phyloP scores from a whole-genome alignment of 2,329 filamentous ascomycete species.

The Fusarium algeriense region DNA sequence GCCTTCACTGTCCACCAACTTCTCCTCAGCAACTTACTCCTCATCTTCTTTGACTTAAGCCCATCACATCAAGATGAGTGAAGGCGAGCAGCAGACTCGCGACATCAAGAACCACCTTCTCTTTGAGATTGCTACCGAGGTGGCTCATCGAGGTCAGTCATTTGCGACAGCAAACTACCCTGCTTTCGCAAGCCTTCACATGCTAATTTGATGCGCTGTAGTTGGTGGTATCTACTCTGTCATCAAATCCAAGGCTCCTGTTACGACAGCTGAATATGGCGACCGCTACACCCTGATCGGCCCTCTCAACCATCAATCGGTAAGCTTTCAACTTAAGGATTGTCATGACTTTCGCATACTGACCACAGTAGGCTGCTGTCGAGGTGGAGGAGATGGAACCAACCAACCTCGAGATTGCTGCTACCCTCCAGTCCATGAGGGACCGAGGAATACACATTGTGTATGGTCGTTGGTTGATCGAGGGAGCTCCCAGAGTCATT shows the following conservation, averaged over 20 bases:
- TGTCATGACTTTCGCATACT: conserved; percentile 3
- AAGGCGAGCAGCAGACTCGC: conserved; percentile 62
- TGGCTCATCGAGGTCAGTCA: conserved; percentile 88
- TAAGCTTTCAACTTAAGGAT: conserved; percentile 58
- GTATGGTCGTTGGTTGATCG: conserved; percentile 97
- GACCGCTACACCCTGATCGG: conserved; percentile 96
- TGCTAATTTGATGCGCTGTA: conserved; percentile 53
- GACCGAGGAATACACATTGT: conserved; percentile 89
- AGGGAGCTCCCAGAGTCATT: conserved; percentile 92
- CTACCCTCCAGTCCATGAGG: conserved; percentile 92
- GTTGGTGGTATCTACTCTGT: conserved; percentile 99
- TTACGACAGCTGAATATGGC: conserved; percentile 98
- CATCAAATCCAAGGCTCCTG: conserved; percentile 97
- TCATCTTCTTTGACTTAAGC: conserved; percentile 12
- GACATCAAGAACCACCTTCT: conserved; percentile 96
- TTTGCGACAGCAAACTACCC: conserved; percentile 18
- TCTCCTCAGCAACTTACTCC: conserved; percentile 21
- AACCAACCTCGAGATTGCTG: conserved; percentile 79
- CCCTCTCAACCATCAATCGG: conserved; percentile 90
- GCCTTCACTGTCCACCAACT: conserved; percentile 11
- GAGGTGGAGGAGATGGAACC: conserved; percentile 96
- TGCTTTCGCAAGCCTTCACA: conserved; percentile 16
- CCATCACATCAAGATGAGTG: conserved; percentile 57
- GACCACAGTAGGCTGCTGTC: conserved; percentile 79
- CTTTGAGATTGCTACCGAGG: conserved; percentile 97